A percentile compares a stretch with the other conserved stretches of the same genome.
phyloP scores from a whole-genome alignment of 768 basidiomycete species.

The Lactarius trivialis region DNA sequence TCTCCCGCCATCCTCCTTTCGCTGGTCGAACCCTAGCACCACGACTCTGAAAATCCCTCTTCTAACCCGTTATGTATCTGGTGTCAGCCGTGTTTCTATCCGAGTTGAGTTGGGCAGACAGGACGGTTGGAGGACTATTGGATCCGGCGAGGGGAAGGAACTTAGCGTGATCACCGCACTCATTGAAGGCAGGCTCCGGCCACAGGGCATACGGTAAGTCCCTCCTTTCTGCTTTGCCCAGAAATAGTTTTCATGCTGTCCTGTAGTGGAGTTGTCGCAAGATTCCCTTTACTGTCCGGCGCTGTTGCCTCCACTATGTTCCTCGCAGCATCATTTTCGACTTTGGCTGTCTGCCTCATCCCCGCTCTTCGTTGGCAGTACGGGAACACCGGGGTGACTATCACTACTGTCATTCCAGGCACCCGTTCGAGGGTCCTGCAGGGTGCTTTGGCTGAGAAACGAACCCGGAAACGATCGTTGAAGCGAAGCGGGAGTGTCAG shows the following conservation, averaged over 20 bases:
- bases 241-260: slow-evolving; percentile 5
- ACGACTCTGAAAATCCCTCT: slow-evolving; percentile 50
- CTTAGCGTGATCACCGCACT: slow-evolving; percentile 58
- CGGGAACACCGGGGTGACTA: neutral
- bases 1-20: slow-evolving; percentile 37
- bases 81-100: slow-evolving; percentile 46
- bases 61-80: slow-evolving; percentile 46
- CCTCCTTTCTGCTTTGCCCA: neutral
- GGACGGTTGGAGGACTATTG: slow-evolving; percentile 67
- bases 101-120: slow-evolving; percentile 64
- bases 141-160: slow-evolving; percentile 66
- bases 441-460: slow-evolving; percentile 7
- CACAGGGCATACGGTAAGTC: slow-evolving; percentile 62
- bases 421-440: slow-evolving; percentile 4
- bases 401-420: neutral
- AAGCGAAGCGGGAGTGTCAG: slow-evolving; percentile 19
- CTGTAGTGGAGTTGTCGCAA: slow-evolving; percentile 58
- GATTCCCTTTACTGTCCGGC: slow-evolving; percentile 57
- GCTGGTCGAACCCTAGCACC: slow-evolving; percentile 36
- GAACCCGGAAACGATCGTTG: slow-evolving; percentile 17
- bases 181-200: slow-evolving; percentile 55
- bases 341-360: slow-evolving; percentile 30
- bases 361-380: slow-evolving; percentile 30
- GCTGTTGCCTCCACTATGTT: slow-evolving; percentile 34
- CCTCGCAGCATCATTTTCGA: slow-evolving; percentile 31